A percentile compares a stretch with the other conserved stretches of the same genome.
Conservation (phyloP, 192 early-diverging fungal genomes). For the Geranomyces variabilis region DNA sequence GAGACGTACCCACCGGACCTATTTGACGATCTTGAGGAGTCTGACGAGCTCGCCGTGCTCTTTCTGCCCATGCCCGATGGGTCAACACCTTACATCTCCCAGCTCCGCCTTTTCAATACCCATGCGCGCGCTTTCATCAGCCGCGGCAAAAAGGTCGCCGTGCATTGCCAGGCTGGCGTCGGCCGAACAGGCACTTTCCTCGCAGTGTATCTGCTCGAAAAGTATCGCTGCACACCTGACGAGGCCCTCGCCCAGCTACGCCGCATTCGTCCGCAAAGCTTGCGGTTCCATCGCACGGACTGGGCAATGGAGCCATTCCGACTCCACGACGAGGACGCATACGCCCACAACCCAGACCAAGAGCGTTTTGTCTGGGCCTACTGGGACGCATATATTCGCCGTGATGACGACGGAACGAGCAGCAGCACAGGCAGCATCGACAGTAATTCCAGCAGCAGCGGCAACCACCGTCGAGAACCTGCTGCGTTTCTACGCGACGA, state of each 20-base stretch:
- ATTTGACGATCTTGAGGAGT: constrained; percentile 40
- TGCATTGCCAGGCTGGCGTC: constrained; percentile 59
- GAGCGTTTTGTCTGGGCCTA: constrained; percentile 48
- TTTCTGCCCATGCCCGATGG: constrained; percentile 55
- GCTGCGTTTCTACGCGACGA: neutral
- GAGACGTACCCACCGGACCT: constrained; percentile 40
- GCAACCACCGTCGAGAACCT: neutral
- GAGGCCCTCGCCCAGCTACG: constrained; percentile 45
- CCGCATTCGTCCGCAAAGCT: constrained; percentile 46
- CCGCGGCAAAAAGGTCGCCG: constrained; percentile 41
- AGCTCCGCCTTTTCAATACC: constrained; percentile 43
- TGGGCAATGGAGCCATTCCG: constrained; percentile 52
- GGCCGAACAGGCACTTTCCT: constrained; percentile 55
- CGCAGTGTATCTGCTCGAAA: constrained; percentile 51
- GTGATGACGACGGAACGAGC: too few relatives aligned
- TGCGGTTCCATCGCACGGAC: constrained; percentile 51
- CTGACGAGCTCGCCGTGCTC: constrained; percentile 37
- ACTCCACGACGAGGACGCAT: constrained; percentile 29
- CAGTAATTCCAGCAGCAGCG: neutral
- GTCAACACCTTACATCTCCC: constrained; percentile 39
- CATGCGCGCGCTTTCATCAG: constrained; percentile 38
- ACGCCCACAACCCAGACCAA: constrained; percentile 44
- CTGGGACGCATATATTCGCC: constrained; percentile 29
- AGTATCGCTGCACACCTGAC: constrained; percentile 43
- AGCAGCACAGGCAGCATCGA: neutral